Evolutionary conservation across 2,329 filamentous ascomycete genomes (phyloP).

Genomic region (Ambrosiella xylebori): DNA sequence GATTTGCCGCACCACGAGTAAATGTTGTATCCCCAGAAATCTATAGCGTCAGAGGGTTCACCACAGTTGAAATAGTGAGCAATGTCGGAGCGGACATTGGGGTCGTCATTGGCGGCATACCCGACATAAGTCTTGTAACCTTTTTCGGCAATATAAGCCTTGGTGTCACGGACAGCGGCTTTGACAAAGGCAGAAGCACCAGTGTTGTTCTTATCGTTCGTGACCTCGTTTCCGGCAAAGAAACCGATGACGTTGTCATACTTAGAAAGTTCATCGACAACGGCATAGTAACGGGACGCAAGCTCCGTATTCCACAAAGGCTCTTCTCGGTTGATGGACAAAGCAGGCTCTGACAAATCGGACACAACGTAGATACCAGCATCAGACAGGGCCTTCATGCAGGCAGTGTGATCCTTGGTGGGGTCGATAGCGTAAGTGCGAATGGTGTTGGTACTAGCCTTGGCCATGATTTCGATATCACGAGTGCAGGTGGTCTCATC

Average conservation of each 20-base stretch:
- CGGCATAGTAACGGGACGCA: slow-evolving; percentile 63
- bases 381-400: slow-evolving; percentile 67
- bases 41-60: slow-evolving; percentile 47
- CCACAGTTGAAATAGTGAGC: slow-evolving; percentile 94
- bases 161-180: slow-evolving; percentile 90
- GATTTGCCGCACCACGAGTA: slow-evolving; percentile 97
- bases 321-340: slow-evolving; percentile 70
- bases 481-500: slow-evolving; percentile 56
- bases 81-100: slow-evolving; percentile 61
- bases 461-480: slow-evolving; percentile 64
- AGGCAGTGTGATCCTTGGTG: slow-evolving; percentile 55
- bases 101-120: slow-evolving; percentile 90
- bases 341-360: slow-evolving; percentile 65
- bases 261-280: slow-evolving; percentile 63
- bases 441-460: slow-evolving; percentile 78
- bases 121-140: slow-evolving; percentile 77
- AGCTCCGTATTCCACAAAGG: slow-evolving; percentile 66
- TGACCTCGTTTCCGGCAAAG: slow-evolving; percentile 97
- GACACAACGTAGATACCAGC: slow-evolving; percentile 91
- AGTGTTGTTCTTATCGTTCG: slow-evolving; percentile 79
- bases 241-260: slow-evolving; percentile 92
- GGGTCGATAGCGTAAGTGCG: slow-evolving; percentile 91
- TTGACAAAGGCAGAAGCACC: slow-evolving; percentile 86
- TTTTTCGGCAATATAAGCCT: slow-evolving; percentile 76
- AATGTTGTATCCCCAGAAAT: slow-evolving; percentile 99